These are phyloP conservation scores for Durotheca rogersii DNA, from an alignment of 495 filamentous ascomycete species.

Conservation along the genomic window DNA sequence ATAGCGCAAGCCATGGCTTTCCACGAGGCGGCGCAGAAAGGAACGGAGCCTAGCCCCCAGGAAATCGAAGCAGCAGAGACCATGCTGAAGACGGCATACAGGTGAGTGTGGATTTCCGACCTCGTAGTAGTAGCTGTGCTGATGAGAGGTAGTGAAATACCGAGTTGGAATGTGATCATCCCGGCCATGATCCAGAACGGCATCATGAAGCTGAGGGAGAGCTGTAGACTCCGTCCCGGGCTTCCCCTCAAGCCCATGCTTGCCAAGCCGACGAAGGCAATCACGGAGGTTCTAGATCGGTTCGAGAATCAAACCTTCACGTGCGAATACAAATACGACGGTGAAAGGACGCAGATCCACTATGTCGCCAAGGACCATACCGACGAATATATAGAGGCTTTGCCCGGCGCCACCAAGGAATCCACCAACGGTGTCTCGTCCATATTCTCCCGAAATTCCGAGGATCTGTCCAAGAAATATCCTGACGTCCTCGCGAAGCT, in stretches of 20 bases:
- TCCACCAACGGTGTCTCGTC: conserved; percentile 69
- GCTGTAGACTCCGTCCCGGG: conserved; percentile 91
- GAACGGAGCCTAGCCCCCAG: conserved; percentile 65
- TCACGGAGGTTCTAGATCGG: conserved; percentile 94
- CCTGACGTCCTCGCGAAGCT: conserved; percentile 91
- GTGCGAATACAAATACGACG: conserved; percentile 99
- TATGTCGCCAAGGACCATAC: conserved; percentile 83
- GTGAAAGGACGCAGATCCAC: conserved; percentile 95
- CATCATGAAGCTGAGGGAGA: conserved; percentile 73
- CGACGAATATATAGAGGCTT: conserved; percentile 53
- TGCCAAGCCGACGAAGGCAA: conserved; percentile 98
- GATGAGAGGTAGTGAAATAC: conserved; percentile 66
- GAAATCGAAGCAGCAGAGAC: conserved; percentile 80
- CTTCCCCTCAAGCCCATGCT: conserved; percentile 98
- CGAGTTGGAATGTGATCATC: conserved; percentile 93
- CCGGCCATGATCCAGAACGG: conserved; percentile 85
- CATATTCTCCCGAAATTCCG: conserved; percentile 95
- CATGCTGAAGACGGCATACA: conserved; percentile 87
- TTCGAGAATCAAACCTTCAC: conserved; percentile 96
- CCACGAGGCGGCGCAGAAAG: conserved; percentile 70
- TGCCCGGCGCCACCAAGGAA: conserved; percentile 56
- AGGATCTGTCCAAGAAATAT: conserved; percentile 96
- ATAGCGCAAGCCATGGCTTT: conserved; percentile 83
- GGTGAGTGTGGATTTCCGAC: conserved; percentile 45
- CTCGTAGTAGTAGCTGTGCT: conserved; percentile 17